A percentile compares a stretch with the other conserved stretches of the same genome.
These are phyloP conservation scores for Isatis tinctoria DNA, from an alignment of 345 rosid genomes.

Conservation along the genomic window DNA sequence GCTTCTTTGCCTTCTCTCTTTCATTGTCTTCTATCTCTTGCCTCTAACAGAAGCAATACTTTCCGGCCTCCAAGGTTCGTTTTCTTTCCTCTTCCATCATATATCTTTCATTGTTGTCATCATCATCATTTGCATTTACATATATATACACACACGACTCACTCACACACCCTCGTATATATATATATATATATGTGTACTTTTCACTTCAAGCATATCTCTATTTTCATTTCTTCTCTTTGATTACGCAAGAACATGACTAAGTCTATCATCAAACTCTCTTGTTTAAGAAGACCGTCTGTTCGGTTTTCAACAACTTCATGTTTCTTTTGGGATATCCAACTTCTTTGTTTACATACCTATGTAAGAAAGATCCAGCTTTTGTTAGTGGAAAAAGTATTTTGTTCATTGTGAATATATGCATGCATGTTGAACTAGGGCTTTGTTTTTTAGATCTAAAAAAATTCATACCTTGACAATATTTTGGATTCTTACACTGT, in stretches of 20 bases:
- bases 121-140: conserved; percentile 10
- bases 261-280: conserved; percentile 6
- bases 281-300: not conserved
- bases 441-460: not conserved
- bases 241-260: conserved; percentile 27
- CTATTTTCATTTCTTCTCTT: conserved; percentile 19
- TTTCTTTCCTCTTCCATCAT: conserved; percentile 17
- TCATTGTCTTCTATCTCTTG: conserved; percentile 42
- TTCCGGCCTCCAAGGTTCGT: conserved; percentile 43
- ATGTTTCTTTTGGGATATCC: conserved; percentile 7
- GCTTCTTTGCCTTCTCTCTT: conserved; percentile 28
- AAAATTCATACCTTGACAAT: not conserved
- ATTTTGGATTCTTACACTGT: not conserved
- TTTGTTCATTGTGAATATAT: conserved; percentile 9
- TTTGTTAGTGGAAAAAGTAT: not conserved
- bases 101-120: conserved; percentile 23
- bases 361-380: conserved; percentile 14
- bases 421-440: conserved; percentile 30
- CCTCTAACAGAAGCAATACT: conserved; percentile 31
- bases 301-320: not conserved
- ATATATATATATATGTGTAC: conserved; percentile 2
- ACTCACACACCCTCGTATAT: not conserved
- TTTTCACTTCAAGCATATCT: conserved; percentile 9
- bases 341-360: not conserved
- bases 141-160: not conserved